phyloP scores from a whole-genome alignment of 176 grass and related monocot species.

The Canna indica region DNA sequence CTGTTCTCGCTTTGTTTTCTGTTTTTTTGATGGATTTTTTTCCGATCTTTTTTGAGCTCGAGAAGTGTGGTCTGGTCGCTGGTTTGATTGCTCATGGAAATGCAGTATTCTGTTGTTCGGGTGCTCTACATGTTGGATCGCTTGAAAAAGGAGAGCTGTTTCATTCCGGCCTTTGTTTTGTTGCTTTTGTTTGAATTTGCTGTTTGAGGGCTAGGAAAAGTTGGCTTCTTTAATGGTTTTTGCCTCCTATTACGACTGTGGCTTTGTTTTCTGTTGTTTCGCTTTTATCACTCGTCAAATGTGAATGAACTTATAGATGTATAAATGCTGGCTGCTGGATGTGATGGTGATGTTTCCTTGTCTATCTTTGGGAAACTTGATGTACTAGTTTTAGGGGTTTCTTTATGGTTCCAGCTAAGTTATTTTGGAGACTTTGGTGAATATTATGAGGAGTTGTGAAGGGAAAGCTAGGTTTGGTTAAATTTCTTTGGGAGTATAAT shows the following conservation, averaged over 20 bases:
- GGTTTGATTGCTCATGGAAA: neutral
- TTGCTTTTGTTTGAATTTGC: neutral
- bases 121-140: too few relatives aligned
- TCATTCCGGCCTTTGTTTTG: neutral
- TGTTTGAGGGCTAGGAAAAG: neutral
- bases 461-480: neutral
- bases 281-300: neutral
- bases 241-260: neutral
- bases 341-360: neutral
- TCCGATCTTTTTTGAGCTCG: neutral
- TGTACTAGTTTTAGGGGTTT: neutral
- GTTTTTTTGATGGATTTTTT: neutral
- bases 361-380: neutral
- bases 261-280: neutral
- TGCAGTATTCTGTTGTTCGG: neutral
- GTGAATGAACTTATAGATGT: neutral
- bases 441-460: neutral
- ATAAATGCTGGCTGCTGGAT: neutral
- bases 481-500: neutral
- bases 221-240: neutral
- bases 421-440: neutral
- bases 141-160: neutral
- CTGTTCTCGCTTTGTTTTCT: neutral
- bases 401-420: neutral
- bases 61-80: neutral